Evolutionary conservation across 352 stramenopile species (phyloP), one percentile per base, ranked within the genome.

Genomic region (Globisporangium carolinianum): DNA sequence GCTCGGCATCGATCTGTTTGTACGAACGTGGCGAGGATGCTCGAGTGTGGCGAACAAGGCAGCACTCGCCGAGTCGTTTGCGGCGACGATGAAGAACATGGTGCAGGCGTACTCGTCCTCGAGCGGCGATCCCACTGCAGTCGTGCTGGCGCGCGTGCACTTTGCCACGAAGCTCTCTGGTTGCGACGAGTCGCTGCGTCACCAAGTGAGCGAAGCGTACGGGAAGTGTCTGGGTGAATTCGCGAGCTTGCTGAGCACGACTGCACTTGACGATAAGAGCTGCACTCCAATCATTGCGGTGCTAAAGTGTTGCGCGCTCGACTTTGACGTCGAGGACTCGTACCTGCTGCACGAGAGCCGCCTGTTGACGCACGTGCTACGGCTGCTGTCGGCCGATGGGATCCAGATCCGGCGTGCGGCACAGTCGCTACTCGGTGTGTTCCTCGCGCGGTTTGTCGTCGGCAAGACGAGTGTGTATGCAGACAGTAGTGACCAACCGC

Each of bases 281-380:
- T 71, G 66, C 36, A 52, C 62, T 45, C 52, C 85, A 18, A 68
- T 83, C 17, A 67, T 81, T 48, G 63, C 63, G 8, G 57, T 87
- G 7, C 65, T 91, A 14, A 86, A 83, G 51, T 62, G 69, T 0
- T 79, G 79, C 12, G 75, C 69, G 24, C 70, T 91, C 14, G 83
- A 93, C 48, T 93, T 87, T 47, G 71, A 91, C n/a, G 55, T 85
- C 7, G 80, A 91, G 39, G 83, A 93, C 47, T 73, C 76, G 7
- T 86, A 86, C 51, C 66, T 93, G 8, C 62, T 93, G 1, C 67
- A 87, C 12, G 77, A 89, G 24, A 89, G 80, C 58, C 72, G 66
- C 8, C 58, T 91, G 10, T 60, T 91, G 17, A 58, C 66, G 0
- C 70, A 79, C 17, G 69, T 91, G 32, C 58, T 93, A 7, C 67